Evolutionary conservation across 129 eudicot species (phyloP).

Genomic region (Chrysanthemum seticuspe): DNA sequence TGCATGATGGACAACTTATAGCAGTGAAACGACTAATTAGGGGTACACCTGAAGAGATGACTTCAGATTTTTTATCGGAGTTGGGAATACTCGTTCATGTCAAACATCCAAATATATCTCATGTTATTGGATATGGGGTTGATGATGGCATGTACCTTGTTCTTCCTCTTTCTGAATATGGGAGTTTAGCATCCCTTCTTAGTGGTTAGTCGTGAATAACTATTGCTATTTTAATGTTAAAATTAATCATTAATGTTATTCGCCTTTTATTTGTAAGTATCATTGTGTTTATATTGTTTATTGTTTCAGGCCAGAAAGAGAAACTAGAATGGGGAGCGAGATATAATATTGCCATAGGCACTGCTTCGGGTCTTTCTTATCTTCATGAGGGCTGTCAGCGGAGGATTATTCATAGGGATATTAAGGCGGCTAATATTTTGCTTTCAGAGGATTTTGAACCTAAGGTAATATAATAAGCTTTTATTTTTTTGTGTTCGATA

Average conservation of each 20-base stretch:
- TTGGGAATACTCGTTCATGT: conserved; percentile 94
- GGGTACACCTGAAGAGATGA: conserved; percentile 82
- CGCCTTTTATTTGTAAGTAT: background rate
- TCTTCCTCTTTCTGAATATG: conserved; percentile 87
- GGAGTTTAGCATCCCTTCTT: conserved; percentile 80
- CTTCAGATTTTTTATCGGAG: conserved; percentile 91
- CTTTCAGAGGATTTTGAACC: conserved; percentile 80
- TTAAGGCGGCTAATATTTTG: conserved; percentile 80
- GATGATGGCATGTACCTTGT: conserved; percentile 98
- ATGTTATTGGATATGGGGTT: conserved; percentile 84
- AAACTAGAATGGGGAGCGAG: conserved; percentile 59
- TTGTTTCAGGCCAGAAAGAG: conserved; percentile 51
- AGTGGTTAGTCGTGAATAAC: conserved; percentile 40
- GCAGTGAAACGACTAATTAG: conserved; percentile 74
- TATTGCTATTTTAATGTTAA: background rate
- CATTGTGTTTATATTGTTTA: conserved; percentile 3
- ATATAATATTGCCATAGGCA: conserved; percentile 71
- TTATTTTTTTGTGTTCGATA: too few species aligned
- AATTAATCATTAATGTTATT: background rate
- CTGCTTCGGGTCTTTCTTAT: conserved; percentile 77
- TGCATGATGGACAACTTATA: conserved; percentile 62
- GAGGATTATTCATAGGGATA: conserved; percentile 86
- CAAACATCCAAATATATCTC: conserved; percentile 86
- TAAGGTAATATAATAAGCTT: conserved; percentile 47
- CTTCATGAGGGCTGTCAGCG: conserved; percentile 94